phyloP scores from a whole-genome alignment of 2,329 filamentous ascomycete genomes.

The Hymenoscyphus linearis region DNA sequence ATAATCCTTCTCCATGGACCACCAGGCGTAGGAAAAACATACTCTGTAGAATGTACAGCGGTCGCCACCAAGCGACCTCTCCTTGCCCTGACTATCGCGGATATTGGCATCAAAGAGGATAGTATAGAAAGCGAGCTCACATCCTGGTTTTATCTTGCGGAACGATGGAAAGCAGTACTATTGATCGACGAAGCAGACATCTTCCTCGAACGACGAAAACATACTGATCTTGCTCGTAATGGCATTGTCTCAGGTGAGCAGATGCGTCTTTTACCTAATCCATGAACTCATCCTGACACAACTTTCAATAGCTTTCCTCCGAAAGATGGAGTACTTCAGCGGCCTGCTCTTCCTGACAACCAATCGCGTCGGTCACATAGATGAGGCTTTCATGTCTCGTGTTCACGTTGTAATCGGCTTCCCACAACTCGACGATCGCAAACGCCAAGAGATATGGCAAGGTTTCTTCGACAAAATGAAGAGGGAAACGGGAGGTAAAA shows the following conservation, averaged over 20 bases:
- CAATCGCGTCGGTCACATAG: conserved; percentile 35
- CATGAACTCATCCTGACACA: neutral
- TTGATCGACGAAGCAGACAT: conserved; percentile 49
- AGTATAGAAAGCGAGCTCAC: conserved; percentile 40
- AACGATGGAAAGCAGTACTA: conserved; percentile 42
- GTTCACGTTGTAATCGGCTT: conserved; percentile 33
- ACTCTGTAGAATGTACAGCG: conserved; percentile 24
- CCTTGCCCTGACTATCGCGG: conserved; percentile 37
- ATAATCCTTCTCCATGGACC: conserved; percentile 10
- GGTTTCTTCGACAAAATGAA: conserved; percentile 15
- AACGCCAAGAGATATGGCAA: conserved; percentile 26
- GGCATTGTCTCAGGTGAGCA: conserved; percentile 10
- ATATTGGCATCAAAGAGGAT: conserved; percentile 41
- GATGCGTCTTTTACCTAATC: neutral
- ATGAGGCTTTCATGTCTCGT: conserved; percentile 35
- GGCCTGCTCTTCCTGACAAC: conserved; percentile 37
- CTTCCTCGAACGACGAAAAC: conserved; percentile 35
- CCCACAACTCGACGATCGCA: conserved; percentile 18
- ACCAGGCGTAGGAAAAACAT: conserved; percentile 10
- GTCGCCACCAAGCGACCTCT: conserved; percentile 20
- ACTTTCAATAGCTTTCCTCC: conserved; percentile 30
- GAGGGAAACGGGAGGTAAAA: neutral
- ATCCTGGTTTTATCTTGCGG: conserved; percentile 30
- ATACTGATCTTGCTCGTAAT: conserved; percentile 30
- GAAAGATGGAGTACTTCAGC: conserved; percentile 28